phyloP scores from a whole-genome alignment of 2,329 filamentous ascomycete species.

The Colletotrichum sp. region DNA sequence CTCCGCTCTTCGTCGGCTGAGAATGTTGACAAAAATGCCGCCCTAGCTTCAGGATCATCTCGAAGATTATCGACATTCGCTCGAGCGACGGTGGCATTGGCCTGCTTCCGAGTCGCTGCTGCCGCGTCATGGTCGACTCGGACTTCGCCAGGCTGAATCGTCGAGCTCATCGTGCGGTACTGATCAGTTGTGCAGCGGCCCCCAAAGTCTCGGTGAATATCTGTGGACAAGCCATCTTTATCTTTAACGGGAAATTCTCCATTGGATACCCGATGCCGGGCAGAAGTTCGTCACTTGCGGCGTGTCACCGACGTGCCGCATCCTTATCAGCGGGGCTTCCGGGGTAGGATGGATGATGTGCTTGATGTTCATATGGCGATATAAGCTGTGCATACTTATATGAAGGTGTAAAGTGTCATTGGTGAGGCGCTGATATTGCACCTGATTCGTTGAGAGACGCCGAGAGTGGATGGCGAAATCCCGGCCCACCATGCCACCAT shows the following conservation, averaged over 20 bases:
- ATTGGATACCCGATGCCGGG: background rate
- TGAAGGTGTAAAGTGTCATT: background rate
- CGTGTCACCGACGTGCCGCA: background rate
- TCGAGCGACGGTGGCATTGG: background rate
- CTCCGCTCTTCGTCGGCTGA: conserved; percentile 39
- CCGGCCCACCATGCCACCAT: conserved; percentile 13
- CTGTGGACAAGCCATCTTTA: background rate
- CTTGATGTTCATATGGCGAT: background rate
- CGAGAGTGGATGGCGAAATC: conserved; percentile 8
- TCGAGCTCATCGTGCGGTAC: background rate
- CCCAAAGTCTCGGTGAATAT: background rate
- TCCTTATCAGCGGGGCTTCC: background rate
- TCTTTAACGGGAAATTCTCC: background rate
- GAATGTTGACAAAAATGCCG: conserved; percentile 41
- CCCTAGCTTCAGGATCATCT: conserved; percentile 25
- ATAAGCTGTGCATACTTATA: background rate
- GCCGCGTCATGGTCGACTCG: background rate
- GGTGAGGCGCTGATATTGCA: background rate
- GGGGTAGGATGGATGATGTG: background rate
- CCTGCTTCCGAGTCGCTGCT: background rate
- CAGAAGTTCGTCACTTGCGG: background rate
- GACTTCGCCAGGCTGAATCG: background rate
- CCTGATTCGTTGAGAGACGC: background rate
- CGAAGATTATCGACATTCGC: background rate
- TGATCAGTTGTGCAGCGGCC: background rate